Evolutionary conservation across 768 basidiomycete species (phyloP), one percentile per base, ranked within the genome.

Genomic region (Tulasnella sp.): DNA sequence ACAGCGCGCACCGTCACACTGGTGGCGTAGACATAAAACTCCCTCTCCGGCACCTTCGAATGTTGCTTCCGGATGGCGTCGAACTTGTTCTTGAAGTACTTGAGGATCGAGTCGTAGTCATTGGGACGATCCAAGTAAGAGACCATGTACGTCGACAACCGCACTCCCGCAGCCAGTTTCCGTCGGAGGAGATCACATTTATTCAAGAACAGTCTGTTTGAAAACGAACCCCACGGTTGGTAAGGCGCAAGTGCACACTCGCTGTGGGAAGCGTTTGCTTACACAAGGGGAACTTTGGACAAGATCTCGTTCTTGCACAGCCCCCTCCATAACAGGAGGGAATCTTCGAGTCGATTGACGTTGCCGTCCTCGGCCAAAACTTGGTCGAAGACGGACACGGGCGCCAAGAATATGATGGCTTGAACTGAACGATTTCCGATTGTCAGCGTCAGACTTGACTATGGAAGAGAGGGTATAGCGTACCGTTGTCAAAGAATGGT

Each of bases 71-170:
- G 59, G 22, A 60, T 53, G 12, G 50, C 51, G 25, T 60, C 59
- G 51, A 60, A 60, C 42, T 60, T 60, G 50, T 44, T 53, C 51
- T 60, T 60, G 51, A 60, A 60, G 52, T 60, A 91, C 70, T 81
- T 83, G 24, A 81, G 79, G 21, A 89, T 81, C 7, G 79, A 78
- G 30, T 84, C 82, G 62, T 82, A 89, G 69, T 92, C 87, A 68
- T 92, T 92, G n/a, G 27, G 29, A 60, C 64, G 31, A 22, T 49
- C 49, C 9, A 78, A 86, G 67, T 66, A 90, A 85, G 62, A 62
- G 34, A 60, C 42, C 38, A 62, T 60, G 60, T 85, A 90, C 73
- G 84, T 84, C 65, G 78, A 80, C 50, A 91, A 81, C 65, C 78
- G 77, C 63, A 80, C 74, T 4, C 86, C 85, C 15, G 77, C 72